Base-by-base conservation (phyloP, 768 basidiomycete species). In the Phylloporus arenicola region DNA sequence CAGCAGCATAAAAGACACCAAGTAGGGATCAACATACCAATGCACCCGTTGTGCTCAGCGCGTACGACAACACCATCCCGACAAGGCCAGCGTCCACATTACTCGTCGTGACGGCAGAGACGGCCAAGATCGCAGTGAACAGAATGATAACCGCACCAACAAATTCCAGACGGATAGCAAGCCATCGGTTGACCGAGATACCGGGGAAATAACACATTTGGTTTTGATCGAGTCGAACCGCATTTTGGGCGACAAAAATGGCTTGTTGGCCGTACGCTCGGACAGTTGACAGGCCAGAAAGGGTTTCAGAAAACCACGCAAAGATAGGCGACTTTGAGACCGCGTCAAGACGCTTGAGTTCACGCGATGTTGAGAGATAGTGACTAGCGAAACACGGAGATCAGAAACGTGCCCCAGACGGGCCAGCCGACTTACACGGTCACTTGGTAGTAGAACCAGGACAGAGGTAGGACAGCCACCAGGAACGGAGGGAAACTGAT, bases 281-380 rank as follows among this genome's bases (percentile, higher is more conserved):
- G 57, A 94, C 92, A 3, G 89, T 92, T 1, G 88, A 82, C 33
- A 91, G 67, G 6, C 92, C 92, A 3, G 79, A 76, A 33, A 83
- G 69, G 3, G 80, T 84, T 64, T 90, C 89, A 2, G 86, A 86
- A 64, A 90, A 90, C 83, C 85, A 88, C 0, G 85, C 86, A 65
- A 95, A 94, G 51, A 98, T 91, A 1, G 94, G 93, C 0, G 89
- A 91, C 34, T 88, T 83, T 6, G 90, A 90, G 22, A 91, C 85
- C 1, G 92, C 87, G 57, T 93, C 91, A 13, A 94, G 75, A 13
- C 91, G 87, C 65, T 93, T 92, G 22, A 93, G 76, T 64, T 93
- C 91, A 22, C 91, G 83, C 1, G 86, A 89, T 0, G 90, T 92
- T 3, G 88, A 75, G 8, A 93, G 79, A 64, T 93, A 93, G 67